A percentile compares a stretch with the other conserved stretches of the same genome.
phyloP scores from a whole-genome alignment of 345 rosid genomes.

The Toxicodendron radicans region DNA sequence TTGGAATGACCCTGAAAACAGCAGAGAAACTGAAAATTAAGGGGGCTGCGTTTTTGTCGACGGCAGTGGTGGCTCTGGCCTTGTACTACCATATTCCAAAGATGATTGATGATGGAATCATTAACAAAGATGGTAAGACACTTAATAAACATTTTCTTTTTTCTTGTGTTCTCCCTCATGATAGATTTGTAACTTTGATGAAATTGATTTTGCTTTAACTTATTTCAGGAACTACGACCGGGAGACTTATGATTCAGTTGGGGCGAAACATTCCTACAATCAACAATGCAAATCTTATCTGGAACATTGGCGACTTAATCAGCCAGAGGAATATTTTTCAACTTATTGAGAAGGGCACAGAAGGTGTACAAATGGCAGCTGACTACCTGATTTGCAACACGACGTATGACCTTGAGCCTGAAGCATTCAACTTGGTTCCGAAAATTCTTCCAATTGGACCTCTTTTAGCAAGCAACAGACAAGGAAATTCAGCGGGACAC shows the following conservation, averaged over 20 bases:
- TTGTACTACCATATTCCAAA: slow-evolving; percentile 27
- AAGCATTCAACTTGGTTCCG: too few species aligned
- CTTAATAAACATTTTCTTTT: background rate
- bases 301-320: too few species aligned
- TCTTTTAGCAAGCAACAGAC: too few species aligned
- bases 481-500: too few species aligned
- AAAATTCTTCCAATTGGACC: too few species aligned
- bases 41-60: slow-evolving; percentile 37
- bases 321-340: too few species aligned
- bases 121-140: slow-evolving; percentile 37
- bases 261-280: slow-evolving; percentile 27
- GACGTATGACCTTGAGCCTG: too few species aligned
- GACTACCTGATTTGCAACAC: too few species aligned
- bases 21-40: slow-evolving; percentile 42
- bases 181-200: background rate
- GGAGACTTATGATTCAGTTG: slow-evolving; percentile 20
- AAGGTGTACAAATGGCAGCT: too few species aligned
- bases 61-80: slow-evolving; percentile 33
- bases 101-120: slow-evolving; percentile 42
- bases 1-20: slow-evolving; percentile 32
- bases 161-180: background rate
- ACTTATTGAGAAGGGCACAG: too few species aligned
- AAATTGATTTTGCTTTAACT: background rate
- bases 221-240: slow-evolving; percentile 27
- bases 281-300: too few species aligned